Evolutionary conservation across 2,329 filamentous ascomycete genomes (phyloP).

Genomic region (Pseudogymnoascus sp.): DNA sequence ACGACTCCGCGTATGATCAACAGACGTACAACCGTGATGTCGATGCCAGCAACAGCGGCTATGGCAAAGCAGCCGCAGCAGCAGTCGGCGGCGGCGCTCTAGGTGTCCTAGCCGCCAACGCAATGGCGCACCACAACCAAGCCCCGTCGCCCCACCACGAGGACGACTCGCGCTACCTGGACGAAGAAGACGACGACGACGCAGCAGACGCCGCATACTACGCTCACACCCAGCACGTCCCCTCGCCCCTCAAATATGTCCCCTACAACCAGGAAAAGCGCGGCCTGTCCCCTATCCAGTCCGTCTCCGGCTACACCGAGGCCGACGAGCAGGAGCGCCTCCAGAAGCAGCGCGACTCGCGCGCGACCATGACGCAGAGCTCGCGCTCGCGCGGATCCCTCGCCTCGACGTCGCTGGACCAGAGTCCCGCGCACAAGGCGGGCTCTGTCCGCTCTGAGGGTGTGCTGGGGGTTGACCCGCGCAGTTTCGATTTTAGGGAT

Average conservation of each 20-base stretch:
- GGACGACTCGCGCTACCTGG: slow-evolving; percentile 22
- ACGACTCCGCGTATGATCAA: slow-evolving; percentile 14
- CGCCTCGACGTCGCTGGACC: slow-evolving; percentile 37
- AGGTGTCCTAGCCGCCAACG: slow-evolving; percentile 22
- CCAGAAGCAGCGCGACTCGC: slow-evolving; percentile 48
- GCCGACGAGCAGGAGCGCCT: slow-evolving; percentile 46
- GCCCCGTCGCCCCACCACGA: slow-evolving; percentile 13
- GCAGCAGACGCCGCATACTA: slow-evolving; percentile 37
- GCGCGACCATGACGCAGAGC: slow-evolving; percentile 36
- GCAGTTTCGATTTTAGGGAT: slow-evolving; percentile 27
- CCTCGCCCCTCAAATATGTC: slow-evolving; percentile 55
- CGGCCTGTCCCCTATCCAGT: slow-evolving; percentile 81
- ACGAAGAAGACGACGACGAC: slow-evolving; percentile 21
- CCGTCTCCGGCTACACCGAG: slow-evolving; percentile 78
- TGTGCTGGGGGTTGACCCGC: slow-evolving; percentile 21
- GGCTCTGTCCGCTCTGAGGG: slow-evolving; percentile 34
- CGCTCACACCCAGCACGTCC: slow-evolving; percentile 46
- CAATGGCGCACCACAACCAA: slow-evolving; percentile 27
- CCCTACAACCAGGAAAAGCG: slow-evolving; percentile 61
- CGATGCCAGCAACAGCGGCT: slow-evolving; percentile 24
- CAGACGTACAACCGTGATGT: slow-evolving; percentile 21
- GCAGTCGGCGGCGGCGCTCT: slow-evolving; percentile 24
- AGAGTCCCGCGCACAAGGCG: slow-evolving; percentile 34
- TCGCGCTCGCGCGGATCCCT: slow-evolving; percentile 54
- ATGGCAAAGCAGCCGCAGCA: slow-evolving; percentile 19